Evolutionary conservation across 78 protist species (phyloP), one percentile per base, ranked within the genome.

Genomic region (Cyanophora paradoxa): DNA sequence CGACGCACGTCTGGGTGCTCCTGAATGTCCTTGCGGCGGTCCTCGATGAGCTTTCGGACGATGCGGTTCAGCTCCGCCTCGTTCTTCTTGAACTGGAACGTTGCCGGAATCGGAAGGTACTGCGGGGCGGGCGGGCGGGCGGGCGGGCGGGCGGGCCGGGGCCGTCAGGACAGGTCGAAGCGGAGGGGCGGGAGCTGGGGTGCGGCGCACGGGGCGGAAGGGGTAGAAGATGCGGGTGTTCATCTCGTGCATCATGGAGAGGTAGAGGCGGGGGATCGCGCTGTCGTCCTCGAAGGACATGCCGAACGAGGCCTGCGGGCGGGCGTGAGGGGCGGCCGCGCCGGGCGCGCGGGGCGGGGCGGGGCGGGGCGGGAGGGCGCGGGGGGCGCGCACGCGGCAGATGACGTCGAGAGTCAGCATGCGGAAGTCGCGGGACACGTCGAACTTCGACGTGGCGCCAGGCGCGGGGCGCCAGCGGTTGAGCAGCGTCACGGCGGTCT

Each of bases 341-440:
- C n/a, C n/a, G n/a, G n/a, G n/a, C n/a, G n/a, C n/a, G n/a, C n/a
- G n/a, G n/a, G n/a, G n/a, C n/a, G n/a, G n/a, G n/a, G n/a, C n/a
- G n/a, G n/a, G n/a, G n/a, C n/a, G n/a, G n/a, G n/a, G n/a, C 56
- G 52, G 65, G 10, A 65, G 62, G 8, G 66, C 7, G 37, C 52
- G 59, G 34, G 54, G 17, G 24, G 56, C 46, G 28, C 30, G 22
- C 34, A 50, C 30, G 22, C 56, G 42, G 14, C 77, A 63, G 17
- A 72, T 72, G 30, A 72, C 77, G 24, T 72, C 44, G 6, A 72
- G 77, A 8, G 77, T 72, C 54, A 72, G 17, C 26, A 44, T 41
- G 19, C 77, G 77, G 0, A 54, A 72, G n/a, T 72, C 77, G 24
- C 56, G 65, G 44, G 42, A 13, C 16, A 72, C 36, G 39, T 72